phyloP scores from a whole-genome alignment of 495 filamentous ascomycete species.

The Aspergillus ellipticus region DNA sequence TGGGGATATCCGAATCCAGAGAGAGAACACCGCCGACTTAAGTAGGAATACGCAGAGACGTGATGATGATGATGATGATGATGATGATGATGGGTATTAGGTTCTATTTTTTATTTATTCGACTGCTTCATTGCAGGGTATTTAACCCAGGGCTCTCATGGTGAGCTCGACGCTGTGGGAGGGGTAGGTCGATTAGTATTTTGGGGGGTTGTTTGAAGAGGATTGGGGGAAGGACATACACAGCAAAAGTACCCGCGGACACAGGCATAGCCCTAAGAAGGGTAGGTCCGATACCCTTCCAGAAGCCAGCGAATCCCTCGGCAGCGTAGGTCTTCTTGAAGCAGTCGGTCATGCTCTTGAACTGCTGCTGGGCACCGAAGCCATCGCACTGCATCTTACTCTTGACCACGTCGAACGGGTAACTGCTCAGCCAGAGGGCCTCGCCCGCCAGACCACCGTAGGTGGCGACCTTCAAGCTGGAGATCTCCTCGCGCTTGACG shows the following conservation, averaged over 20 bases:
- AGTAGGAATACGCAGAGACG: conserved; percentile 3
- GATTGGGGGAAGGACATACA: conserved; percentile 38
- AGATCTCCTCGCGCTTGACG: conserved; percentile 69
- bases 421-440: conserved; percentile 85
- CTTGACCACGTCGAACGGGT: conserved; percentile 97
- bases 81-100: conserved; percentile 4
- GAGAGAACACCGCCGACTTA: conserved; percentile 10
- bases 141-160: conserved; percentile 45
- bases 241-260: conserved; percentile 92
- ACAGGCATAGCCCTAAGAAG: conserved; percentile 96
- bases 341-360: conserved; percentile 82
- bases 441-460: conserved; percentile 95
- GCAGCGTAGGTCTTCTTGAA: conserved; percentile 75
- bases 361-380: conserved; percentile 66
- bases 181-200: background rate
- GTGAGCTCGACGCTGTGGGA: conserved; percentile 39
- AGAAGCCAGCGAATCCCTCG: conserved; percentile 84
- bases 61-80: conserved; percentile 7
- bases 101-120: conserved; percentile 5
- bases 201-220: background rate
- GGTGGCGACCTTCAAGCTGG: conserved; percentile 77
- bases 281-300: conserved; percentile 94
- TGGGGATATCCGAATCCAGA: conserved; percentile 32
- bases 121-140: background rate
- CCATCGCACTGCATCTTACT: conserved; percentile 99